A percentile compares a stretch with the other conserved stretches of the same genome.
Conservation (phyloP, 257 asterid genomes). For the Przewalskia tangutica region DNA sequence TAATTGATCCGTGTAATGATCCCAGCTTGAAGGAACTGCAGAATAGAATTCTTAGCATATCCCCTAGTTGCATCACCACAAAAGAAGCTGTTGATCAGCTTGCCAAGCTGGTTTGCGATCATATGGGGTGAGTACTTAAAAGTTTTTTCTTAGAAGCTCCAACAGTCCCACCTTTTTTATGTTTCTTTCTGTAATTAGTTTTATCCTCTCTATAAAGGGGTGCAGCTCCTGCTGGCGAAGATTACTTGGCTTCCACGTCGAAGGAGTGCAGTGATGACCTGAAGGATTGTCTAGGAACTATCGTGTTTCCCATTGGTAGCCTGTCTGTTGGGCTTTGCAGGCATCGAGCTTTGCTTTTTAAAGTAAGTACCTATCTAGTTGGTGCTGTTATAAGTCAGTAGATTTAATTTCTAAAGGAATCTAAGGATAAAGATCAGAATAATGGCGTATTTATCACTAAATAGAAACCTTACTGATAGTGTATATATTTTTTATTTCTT, state of each 20-base stretch:
- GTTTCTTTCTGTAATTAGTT: constrained; percentile 19
- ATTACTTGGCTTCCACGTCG: constrained; percentile 48
- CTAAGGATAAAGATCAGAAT: background rate
- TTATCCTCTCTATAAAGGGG: constrained; percentile 46
- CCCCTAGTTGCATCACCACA: constrained; percentile 50
- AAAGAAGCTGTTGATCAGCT: constrained; percentile 83
- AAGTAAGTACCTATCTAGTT: constrained; percentile 36
- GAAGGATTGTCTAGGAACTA: constrained; percentile 73
- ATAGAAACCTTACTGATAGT: background rate
- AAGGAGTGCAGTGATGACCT: constrained; percentile 71
- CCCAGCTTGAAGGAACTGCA: constrained; percentile 78
- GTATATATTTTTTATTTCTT: background rate
- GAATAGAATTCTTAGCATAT: constrained; percentile 43
- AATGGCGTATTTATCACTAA: background rate
- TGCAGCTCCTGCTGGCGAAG: constrained; percentile 59
- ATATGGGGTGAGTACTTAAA: constrained; percentile 72
- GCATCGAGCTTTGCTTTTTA: constrained; percentile 80
- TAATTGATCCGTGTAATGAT: constrained; percentile 60
- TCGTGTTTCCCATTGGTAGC: constrained; percentile 81
- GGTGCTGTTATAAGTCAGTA: background rate
- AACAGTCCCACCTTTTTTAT: background rate
- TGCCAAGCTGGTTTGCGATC: constrained; percentile 84
- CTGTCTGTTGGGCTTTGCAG: constrained; percentile 72
- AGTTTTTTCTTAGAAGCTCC: constrained; percentile 11
- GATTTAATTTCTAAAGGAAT: background rate